Evolutionary conservation across 345 rosid genomes (phyloP).

Genomic region (Moricandia moricandioides): DNA sequence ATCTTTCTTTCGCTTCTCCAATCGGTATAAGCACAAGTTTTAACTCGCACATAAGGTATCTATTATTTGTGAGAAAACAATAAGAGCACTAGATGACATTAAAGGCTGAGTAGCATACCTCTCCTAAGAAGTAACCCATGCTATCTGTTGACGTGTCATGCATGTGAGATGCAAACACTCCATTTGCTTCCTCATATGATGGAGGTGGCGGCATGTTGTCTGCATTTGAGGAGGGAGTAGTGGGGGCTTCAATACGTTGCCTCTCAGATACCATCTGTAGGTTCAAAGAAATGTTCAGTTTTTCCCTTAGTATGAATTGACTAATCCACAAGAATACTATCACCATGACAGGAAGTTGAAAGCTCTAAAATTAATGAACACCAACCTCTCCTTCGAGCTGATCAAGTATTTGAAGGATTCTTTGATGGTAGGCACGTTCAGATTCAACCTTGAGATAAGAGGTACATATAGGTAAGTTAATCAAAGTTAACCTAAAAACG

Average conservation of each 20-base stretch:
- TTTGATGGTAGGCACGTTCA: constrained; percentile 79
- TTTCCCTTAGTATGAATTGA: background rate
- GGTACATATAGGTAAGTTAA: constrained; percentile 7
- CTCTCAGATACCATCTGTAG: constrained; percentile 76
- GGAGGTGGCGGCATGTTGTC: constrained; percentile 79
- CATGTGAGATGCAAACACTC: constrained; percentile 63
- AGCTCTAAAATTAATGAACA: constrained; percentile 9
- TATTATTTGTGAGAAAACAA: no score
- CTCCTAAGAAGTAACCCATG: constrained; percentile 93
- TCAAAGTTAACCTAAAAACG: background rate
- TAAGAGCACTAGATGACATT: no score
- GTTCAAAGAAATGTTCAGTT: constrained; percentile 3
- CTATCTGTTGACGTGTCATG: constrained; percentile 63
- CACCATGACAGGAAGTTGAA: background rate
- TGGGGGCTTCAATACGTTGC: constrained; percentile 87
- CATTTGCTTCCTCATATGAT: constrained; percentile 80
- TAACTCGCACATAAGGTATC: background rate
- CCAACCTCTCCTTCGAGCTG: constrained; percentile 85
- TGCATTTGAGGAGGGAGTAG: constrained; percentile 42
- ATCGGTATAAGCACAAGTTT: background rate
- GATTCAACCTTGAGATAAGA: constrained; percentile 67
- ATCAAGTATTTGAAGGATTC: constrained; percentile 85
- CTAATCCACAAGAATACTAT: background rate
- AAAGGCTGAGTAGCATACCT: constrained; percentile 46
- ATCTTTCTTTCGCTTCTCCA: constrained; percentile 2